Conservation (phyloP, 345 rosid genomes). For the Populus pruinosa region DNA sequence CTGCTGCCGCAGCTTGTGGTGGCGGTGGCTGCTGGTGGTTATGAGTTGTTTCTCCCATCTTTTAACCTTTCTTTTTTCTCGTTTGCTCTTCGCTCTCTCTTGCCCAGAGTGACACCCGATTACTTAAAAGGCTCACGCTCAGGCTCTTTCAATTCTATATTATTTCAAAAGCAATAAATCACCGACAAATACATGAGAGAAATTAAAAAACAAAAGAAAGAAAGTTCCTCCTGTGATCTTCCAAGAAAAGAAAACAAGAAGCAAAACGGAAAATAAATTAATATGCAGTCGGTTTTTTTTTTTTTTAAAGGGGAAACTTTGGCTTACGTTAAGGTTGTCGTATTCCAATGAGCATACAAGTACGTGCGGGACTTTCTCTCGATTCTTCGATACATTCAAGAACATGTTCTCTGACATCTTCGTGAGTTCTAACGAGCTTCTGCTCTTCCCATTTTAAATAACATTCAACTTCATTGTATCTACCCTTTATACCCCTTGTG, state of each 20-base stretch:
- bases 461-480: slow-evolving; percentile 4
- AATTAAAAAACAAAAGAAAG: slow-evolving; percentile 13
- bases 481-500: slow-evolving; percentile 4
- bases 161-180: not conserved
- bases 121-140: not conserved
- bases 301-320: not conserved
- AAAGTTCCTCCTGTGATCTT: not conserved
- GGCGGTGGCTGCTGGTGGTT: slow-evolving; percentile 35
- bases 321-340: slow-evolving; percentile 28
- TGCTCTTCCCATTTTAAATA: not conserved
- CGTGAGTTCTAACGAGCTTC: not conserved
- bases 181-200: slow-evolving; percentile 3
- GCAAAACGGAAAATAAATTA: not conserved
- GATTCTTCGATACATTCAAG: not conserved
- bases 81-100: not conserved
- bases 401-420: not conserved
- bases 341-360: slow-evolving; percentile 7
- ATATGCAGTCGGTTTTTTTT: not conserved
- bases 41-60: slow-evolving; percentile 28
- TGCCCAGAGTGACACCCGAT: not conserved
- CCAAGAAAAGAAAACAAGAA: not conserved
- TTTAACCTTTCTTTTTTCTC: not conserved
- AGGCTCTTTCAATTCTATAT: not conserved
- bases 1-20: slow-evolving; percentile 30
- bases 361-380: not conserved